Evolutionary conservation across 306 rosid genomes (phyloP).

Genomic region (Hippophae gyantsensis): DNA sequence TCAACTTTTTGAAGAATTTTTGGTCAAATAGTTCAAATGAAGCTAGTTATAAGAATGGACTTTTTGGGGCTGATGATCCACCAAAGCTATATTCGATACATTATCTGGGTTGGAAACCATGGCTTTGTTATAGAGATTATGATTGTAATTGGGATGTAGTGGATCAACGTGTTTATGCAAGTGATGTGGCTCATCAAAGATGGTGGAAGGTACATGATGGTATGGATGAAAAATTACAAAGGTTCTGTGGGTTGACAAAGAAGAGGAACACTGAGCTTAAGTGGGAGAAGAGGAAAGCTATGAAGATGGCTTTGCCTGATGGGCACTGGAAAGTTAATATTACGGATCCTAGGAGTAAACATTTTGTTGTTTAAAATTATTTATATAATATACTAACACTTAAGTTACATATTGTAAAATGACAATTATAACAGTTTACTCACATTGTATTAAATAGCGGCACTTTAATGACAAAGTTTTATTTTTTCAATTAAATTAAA

Average conservation of each 20-base stretch:
- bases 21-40: slow-evolving; percentile 76
- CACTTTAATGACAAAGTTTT: too few relatives aligned
- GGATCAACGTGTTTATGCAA: slow-evolving; percentile 69
- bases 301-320: slow-evolving; percentile 31
- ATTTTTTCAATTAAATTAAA: too few relatives aligned
- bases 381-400: neutral
- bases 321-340: slow-evolving; percentile 68
- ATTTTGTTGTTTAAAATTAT: slow-evolving; percentile 21
- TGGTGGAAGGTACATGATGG: slow-evolving; percentile 79
- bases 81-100: slow-evolving; percentile 67
- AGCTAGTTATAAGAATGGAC: slow-evolving; percentile 40
- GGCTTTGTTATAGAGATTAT: slow-evolving; percentile 86
- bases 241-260: slow-evolving; percentile 52
- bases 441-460: too few relatives aligned
- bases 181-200: slow-evolving; percentile 72
- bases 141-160: slow-evolving; percentile 78
- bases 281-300: slow-evolving; percentile 64
- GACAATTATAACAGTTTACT: too few relatives aligned
- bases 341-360: slow-evolving; percentile 69
- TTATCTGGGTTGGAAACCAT: slow-evolving; percentile 77
- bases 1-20: slow-evolving; percentile 73
- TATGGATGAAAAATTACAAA: slow-evolving; percentile 45
- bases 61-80: slow-evolving; percentile 69
- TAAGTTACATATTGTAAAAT: too few relatives aligned
- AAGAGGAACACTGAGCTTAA: slow-evolving; percentile 53